A percentile compares a stretch with the other conserved stretches of the same genome.
phyloP scores from a whole-genome alignment of 129 eudicot genomes.

The Helichrysum umbraculigerum region DNA sequence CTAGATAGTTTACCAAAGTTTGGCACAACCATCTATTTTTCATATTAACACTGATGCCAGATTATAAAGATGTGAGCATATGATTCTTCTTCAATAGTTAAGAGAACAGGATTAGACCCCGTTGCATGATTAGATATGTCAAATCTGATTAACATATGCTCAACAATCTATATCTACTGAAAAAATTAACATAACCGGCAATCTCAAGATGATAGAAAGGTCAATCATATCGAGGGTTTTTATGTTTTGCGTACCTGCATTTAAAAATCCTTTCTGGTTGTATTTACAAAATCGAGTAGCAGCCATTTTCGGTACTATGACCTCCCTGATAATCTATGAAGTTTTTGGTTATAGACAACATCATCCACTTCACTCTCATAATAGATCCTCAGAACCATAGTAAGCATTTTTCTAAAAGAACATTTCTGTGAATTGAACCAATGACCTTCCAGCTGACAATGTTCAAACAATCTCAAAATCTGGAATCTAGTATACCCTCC shows the following conservation, averaged over 20 bases:
- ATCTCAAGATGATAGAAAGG: slow-evolving; percentile 24
- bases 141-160: slow-evolving; percentile 9
- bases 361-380: slow-evolving; percentile 11
- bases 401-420: background rate
- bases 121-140: slow-evolving; percentile 8
- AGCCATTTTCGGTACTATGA: slow-evolving; percentile 2
- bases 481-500: slow-evolving; percentile 20
- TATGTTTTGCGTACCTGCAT: slow-evolving; percentile 16
- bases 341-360: background rate
- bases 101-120: slow-evolving; percentile 19
- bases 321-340: background rate
- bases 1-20: background rate
- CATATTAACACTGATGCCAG: background rate
- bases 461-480: slow-evolving; percentile 27
- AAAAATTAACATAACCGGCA: background rate
- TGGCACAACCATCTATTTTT: slow-evolving; percentile 6
- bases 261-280: background rate
- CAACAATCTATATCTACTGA: slow-evolving; percentile 10
- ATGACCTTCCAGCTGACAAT: slow-evolving; percentile 17
- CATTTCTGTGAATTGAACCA: background rate
- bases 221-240: background rate
- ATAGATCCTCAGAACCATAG: slow-evolving; percentile 1
- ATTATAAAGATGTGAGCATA: slow-evolving; percentile 11
- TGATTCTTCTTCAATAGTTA: background rate
- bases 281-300: background rate